Evolutionary conservation across 2,329 filamentous ascomycete species (phyloP), one percentile per base, ranked within the genome.

Genomic region (Fusarium setosum): DNA sequence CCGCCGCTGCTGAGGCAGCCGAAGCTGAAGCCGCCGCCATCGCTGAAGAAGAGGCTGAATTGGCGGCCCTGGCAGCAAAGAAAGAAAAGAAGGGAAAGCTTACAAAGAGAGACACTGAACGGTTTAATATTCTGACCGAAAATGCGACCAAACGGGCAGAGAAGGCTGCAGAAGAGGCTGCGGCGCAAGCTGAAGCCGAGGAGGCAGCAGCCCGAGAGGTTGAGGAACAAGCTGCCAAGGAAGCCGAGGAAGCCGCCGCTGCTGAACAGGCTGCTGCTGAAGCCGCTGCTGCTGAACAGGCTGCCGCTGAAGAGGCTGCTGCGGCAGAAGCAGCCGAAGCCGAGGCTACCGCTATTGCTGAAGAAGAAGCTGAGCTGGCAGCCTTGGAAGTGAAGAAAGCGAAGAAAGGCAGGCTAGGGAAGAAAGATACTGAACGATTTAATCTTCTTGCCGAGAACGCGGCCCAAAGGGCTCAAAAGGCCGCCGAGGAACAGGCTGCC

Each of bases 331-430:
- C 80, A 49, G 73, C 74, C 2, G 58, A 56, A 41, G 57, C 53
- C 32, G 56, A 58, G 12, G 59, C 58, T n/a, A 51, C 53, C 18
- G 34, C 42, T 8, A 59, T 65, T 23, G 74, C 77, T 4, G 75
- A 76, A 23, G 78, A 83, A 60, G 79, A 77, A 12, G 77, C 80
- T 26, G 81, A 84, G 68, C 78, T 80, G 20, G 77, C 77, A 17
- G 75, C 74, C 12, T 75, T 76, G 53, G 76, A 77, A 45, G 78
- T 76, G 11, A 74, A 73, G 58, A 74, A 70, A 24, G 53, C 45
- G 31, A 83, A 81, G 71, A 79, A 80, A 63, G 69, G 69, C 6
- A 71, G 60, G 26, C 17, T 71, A 20, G 69, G 69, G 13, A 65
- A 59, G 24, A 71, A 69, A 44, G 69, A 71, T 34, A 61, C 67